Evolutionary conservation across 2,329 filamentous ascomycete genomes (phyloP).

Genomic region (Penicillium oxalicum): DNA sequence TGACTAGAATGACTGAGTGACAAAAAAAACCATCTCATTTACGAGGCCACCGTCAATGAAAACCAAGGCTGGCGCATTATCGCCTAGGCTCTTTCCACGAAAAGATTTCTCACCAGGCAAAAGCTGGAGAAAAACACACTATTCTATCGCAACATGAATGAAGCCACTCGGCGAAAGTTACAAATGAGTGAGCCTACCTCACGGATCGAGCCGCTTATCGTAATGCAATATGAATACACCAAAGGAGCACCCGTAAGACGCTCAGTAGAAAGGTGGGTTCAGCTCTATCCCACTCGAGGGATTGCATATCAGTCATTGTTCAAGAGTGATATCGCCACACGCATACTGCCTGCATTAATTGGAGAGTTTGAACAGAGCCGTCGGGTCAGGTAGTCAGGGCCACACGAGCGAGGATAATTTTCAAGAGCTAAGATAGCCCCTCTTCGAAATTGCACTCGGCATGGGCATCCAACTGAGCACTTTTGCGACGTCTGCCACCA

Average conservation of each 20-base stretch:
- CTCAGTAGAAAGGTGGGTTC: slow-evolving; percentile 12
- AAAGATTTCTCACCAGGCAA: too few relatives aligned
- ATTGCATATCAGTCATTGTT: slow-evolving; percentile 1
- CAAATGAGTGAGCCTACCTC: neutral
- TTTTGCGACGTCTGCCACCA: slow-evolving; percentile 2
- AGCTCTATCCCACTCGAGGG: slow-evolving; percentile 7
- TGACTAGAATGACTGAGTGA: too few relatives aligned
- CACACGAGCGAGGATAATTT: slow-evolving; percentile 4
- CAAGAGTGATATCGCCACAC: slow-evolving; percentile 7
- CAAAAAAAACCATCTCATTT: too few relatives aligned
- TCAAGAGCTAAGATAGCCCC: slow-evolving; percentile 3
- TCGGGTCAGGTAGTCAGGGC: slow-evolving; percentile 8
- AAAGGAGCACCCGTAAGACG: slow-evolving; percentile 11
- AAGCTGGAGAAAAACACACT: too few relatives aligned
- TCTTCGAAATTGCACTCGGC: slow-evolving; percentile 1
- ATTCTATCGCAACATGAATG: too few relatives aligned
- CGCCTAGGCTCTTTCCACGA: too few relatives aligned
- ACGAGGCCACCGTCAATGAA: too few relatives aligned
- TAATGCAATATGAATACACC: slow-evolving; percentile 5
- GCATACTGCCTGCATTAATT: slow-evolving; percentile 6
- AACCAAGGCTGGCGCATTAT: too few relatives aligned
- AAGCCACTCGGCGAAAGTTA: too few relatives aligned
- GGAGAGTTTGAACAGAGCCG: slow-evolving; percentile 13
- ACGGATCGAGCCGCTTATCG: slow-evolving; percentile 1
- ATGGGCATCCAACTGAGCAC: slow-evolving; percentile 10